phyloP scores from a whole-genome alignment of 2,329 filamentous ascomycete genomes.

The Pyrenophora graminea region DNA sequence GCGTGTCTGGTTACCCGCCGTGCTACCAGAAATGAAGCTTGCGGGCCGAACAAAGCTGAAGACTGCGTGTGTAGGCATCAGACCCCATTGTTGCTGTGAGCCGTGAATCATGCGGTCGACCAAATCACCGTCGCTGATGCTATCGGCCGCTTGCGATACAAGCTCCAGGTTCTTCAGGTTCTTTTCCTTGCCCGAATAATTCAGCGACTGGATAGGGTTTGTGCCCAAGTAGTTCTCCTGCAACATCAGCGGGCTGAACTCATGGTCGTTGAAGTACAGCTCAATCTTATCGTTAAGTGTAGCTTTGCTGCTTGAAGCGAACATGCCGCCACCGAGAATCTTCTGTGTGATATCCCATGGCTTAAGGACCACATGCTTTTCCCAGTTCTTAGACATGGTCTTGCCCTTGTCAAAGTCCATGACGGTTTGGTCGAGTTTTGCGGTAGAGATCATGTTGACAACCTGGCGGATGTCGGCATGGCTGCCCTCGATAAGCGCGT shows the following conservation, averaged over 20 bases:
- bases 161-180: conserved; percentile 84
- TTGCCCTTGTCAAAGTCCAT: conserved; percentile 88
- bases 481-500: conserved; percentile 92
- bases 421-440: conserved; percentile 79
- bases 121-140: conserved; percentile 95
- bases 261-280: conserved; percentile 98
- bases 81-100: conserved; percentile 94
- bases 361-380: conserved; percentile 95
- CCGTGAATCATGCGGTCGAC: conserved; percentile 99
- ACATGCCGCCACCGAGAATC: conserved; percentile 85
- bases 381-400: conserved; percentile 95
- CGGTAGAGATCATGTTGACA: conserved; percentile 96
- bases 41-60: conserved; percentile 94
- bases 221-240: conserved; percentile 96
- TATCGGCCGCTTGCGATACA: conserved; percentile 84
- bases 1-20: conserved; percentile 65
- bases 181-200: conserved; percentile 68
- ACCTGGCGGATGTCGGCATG: conserved; percentile 96
- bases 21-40: conserved; percentile 80
- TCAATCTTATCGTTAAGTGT: conserved; percentile 98
- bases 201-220: conserved; percentile 68
- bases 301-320: conserved; percentile 78
- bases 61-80: conserved; percentile 95
- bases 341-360: conserved; percentile 98
- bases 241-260: conserved; percentile 96